These are phyloP conservation scores for Mycena pura DNA, from an alignment of 768 basidiomycete genomes.

Conservation along the genomic window DNA sequence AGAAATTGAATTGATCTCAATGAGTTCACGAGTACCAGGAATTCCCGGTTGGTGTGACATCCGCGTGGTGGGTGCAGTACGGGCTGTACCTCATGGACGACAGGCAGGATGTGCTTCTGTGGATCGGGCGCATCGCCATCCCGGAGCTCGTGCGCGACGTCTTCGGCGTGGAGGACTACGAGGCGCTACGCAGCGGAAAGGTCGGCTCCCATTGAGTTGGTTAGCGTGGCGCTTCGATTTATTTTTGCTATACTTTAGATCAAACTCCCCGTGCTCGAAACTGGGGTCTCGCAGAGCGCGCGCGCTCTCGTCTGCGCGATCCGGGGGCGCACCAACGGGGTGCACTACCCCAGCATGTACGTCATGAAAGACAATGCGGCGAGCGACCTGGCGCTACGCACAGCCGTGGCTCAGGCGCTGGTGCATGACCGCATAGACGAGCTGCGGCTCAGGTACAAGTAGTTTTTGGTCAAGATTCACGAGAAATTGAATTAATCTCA, in stretches of 20 bases:
- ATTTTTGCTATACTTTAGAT: constrained; percentile 31
- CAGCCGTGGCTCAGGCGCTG: constrained; percentile 53
- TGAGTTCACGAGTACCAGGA: not conserved
- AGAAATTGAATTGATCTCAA: constrained; percentile 36
- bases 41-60: constrained; percentile 39
- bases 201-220: constrained; percentile 37
- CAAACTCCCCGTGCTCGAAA: constrained; percentile 55
- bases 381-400: constrained; percentile 42
- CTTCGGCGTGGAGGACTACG: constrained; percentile 51
- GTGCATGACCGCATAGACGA: constrained; percentile 58
- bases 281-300: constrained; percentile 54
- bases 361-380: constrained; percentile 60
- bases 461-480: constrained; percentile 50
- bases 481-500: constrained; percentile 40
- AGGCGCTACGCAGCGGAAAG: constrained; percentile 53
- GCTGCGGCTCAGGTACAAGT: constrained; percentile 51
- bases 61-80: constrained; percentile 55
- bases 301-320: constrained; percentile 58
- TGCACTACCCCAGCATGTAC: constrained; percentile 55
- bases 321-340: constrained; percentile 51
- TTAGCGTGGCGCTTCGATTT: no score
- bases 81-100: constrained; percentile 63
- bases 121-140: constrained; percentile 60
- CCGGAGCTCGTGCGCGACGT: constrained; percentile 58
- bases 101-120: constrained; percentile 60